phyloP scores from a whole-genome alignment of 192 early-diverging fungal species.

The Phycomyces blakesleeanus region DNA sequence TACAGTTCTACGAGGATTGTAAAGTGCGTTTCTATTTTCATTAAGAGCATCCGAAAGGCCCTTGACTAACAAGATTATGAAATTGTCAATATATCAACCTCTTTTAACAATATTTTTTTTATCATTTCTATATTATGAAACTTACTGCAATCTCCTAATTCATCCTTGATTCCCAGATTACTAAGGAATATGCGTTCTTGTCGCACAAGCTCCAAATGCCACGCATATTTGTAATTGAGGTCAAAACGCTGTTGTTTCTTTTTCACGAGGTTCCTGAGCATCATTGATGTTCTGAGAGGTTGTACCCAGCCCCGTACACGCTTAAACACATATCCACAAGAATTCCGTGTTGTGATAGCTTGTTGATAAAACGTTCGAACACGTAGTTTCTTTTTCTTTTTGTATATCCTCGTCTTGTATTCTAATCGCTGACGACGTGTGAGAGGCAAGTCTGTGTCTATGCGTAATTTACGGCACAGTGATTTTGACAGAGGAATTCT shows the following conservation, averaged over 20 bases:
- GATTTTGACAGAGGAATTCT: background rate
- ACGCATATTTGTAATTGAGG: constrained; percentile 32
- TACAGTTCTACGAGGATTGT: no score
- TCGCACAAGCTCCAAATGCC: constrained; percentile 30
- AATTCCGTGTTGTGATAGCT: background rate
- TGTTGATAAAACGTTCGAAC: constrained; percentile 11
- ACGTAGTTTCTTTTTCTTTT: background rate
- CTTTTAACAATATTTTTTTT: no score
- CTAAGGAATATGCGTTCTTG: constrained; percentile 33
- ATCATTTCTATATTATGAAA: no score
- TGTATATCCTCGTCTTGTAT: background rate
- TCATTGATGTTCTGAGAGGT: constrained; percentile 45
- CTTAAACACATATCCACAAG: constrained; percentile 5
- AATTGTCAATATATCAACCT: no score
- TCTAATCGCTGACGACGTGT: background rate
- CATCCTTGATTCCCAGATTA: background rate
- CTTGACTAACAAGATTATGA: no score
- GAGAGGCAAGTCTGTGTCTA: background rate
- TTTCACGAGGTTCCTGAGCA: constrained; percentile 41
- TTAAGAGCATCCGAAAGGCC: no score
- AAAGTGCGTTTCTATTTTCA: no score
- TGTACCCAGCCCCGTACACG: constrained; percentile 25
- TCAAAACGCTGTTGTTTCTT: constrained; percentile 34
- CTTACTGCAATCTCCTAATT: no score
- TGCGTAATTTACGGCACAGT: background rate